Base-by-base conservation (phyloP, 2,329 filamentous ascomycete genomes). In the Sporothrix protearum region DNA sequence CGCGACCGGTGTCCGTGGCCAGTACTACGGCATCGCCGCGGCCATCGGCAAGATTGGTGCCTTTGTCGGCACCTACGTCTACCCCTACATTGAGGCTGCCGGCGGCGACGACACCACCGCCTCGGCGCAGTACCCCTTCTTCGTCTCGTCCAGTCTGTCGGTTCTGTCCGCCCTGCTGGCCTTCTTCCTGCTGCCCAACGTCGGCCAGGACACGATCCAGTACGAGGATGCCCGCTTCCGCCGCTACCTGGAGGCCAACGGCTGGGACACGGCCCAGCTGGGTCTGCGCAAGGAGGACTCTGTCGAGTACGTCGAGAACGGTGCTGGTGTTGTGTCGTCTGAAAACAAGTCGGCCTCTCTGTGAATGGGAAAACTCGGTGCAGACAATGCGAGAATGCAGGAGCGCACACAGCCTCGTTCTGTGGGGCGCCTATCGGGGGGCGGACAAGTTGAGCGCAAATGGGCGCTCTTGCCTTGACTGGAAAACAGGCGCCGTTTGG, bases 91-190 rank as follows among this genome's bases (percentile, higher is more conserved):
- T 71, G 84, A 88, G 68, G 86, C 85, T 0, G 89, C 87, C 0
- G 89, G 87, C 9, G 85, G 85, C 0, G 78, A 83, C 70, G 83
- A 85, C 69, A 80, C 81, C 0, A 81, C 86, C 25, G 85, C 87
- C 25, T 84, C 85, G 5, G 92, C 92, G 0, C 93, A 97, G 78
- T 93, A 96, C 75, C 94, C 94, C 0, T 97, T 97, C 82, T 97
- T 89, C 80, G 92, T 97, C n/a, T 90, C 90, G 1, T 91, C 90
- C 51, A 84, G 87, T 30, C 80, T 97, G 71, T 96, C 92, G 75
- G 80, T 96, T n/a, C 83, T 97, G 66, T 90, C 89, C 1, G 93
- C 92, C 0, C 80, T 82, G 10, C 79, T 94, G 36, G 87, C 83
- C 1, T 82, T 91, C 9, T 87, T 93, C 76, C 86, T 87, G 72